A percentile compares a stretch with the other conserved stretches of the same genome.
phyloP scores from a whole-genome alignment of 208 protist species.

The Acanthamoeba castellanii region DNA sequence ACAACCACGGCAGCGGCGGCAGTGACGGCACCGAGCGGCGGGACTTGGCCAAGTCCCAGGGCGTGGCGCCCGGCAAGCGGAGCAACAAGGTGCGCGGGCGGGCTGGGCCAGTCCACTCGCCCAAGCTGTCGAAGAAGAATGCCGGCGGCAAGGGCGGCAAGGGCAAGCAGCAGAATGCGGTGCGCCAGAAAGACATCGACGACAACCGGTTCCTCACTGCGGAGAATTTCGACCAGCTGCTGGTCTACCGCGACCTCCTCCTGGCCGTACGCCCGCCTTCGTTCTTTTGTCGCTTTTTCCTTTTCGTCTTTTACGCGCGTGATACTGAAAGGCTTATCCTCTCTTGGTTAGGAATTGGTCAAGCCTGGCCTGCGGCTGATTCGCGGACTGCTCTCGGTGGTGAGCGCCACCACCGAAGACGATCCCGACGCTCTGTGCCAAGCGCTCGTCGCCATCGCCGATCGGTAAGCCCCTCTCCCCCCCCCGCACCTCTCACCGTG shows the following conservation, averaged over 20 bases:
- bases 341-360: background rate
- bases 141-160: background rate
- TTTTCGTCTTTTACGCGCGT: background rate
- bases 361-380: conserved; percentile 13
- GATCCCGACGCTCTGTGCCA: conserved; percentile 26
- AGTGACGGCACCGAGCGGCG: background rate
- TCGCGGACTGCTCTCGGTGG: conserved; percentile 35
- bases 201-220: background rate
- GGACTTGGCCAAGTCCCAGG: background rate
- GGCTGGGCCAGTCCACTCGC: background rate
- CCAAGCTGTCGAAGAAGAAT: conserved; percentile 9
- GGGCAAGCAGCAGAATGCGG: background rate
- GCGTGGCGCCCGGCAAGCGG: background rate
- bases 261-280: background rate
- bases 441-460: background rate
- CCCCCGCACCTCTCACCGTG: background rate
- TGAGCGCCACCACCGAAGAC: conserved; percentile 18
- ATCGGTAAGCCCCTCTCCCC: background rate
- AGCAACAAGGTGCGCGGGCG: conserved; percentile 6
- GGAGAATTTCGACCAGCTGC: conserved; percentile 43
- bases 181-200: background rate
- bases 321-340: background rate
- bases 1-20: background rate
- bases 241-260: conserved; percentile 13
- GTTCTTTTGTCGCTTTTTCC: background rate